phyloP scores from a whole-genome alignment of 2,329 filamentous ascomycete genomes.

The Cladosporium sp. region DNA sequence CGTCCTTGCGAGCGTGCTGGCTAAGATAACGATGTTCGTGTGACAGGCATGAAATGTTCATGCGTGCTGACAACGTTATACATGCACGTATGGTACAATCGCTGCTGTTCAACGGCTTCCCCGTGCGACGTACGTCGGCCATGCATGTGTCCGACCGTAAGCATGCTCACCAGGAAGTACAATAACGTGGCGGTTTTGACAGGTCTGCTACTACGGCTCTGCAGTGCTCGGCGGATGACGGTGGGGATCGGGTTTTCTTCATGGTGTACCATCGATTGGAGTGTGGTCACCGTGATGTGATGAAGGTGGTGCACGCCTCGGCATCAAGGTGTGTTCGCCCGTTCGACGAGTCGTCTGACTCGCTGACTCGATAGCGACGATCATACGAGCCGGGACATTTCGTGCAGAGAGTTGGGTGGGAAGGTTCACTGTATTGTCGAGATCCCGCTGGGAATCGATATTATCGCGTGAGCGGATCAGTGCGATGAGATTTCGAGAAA shows the following conservation, averaged over 20 bases:
- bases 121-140: background rate
- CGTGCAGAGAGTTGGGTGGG: background rate
- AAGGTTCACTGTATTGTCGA: background rate
- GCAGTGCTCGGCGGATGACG: background rate
- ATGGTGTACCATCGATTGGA: constrained; percentile 1
- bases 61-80: background rate
- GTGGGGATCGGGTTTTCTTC: background rate
- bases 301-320: background rate
- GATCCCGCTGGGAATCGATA: background rate
- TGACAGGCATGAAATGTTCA: constrained; percentile 2
- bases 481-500: background rate
- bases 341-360: background rate
- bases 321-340: background rate
- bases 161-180: background rate
- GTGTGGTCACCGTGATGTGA: constrained; percentile 8
- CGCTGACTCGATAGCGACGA: constrained; percentile 4
- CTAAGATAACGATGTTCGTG: background rate
- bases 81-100: background rate
- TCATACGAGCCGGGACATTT: background rate
- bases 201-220: constrained; percentile 15
- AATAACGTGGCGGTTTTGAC: constrained; percentile 15
- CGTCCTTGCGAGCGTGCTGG: background rate
- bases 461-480: background rate
- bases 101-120: constrained; percentile 3
- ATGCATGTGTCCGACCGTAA: constrained; percentile 1